Percentiles rank a stretch among this genome's conserved stretches.
phyloP scores from a whole-genome alignment of 768 basidiomycete species.

The Gloeopeniophorella convolvens region DNA sequence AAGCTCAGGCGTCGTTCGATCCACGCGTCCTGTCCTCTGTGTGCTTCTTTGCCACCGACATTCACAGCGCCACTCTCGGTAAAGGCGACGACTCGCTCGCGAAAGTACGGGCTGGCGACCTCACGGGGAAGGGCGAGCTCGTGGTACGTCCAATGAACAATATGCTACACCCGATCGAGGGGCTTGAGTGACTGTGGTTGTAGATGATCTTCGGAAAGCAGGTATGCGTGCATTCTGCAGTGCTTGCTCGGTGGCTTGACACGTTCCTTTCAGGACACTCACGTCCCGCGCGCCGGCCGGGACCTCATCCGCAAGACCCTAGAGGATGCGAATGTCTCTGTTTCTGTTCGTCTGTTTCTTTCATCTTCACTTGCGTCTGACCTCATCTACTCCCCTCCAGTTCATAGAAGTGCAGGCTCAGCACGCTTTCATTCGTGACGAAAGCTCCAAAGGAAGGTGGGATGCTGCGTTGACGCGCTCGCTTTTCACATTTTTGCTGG shows the following conservation, averaged over 20 bases:
- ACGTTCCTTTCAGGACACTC: constrained; percentile 60
- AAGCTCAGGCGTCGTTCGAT: constrained; percentile 77
- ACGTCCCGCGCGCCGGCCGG: constrained; percentile 82
- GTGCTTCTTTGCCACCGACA: constrained; percentile 94
- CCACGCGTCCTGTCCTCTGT: constrained; percentile 74
- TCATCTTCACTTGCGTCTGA: background rate
- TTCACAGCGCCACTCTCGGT: constrained; percentile 83
- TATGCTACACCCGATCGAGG: background rate
- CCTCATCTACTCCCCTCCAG: constrained; percentile 32
- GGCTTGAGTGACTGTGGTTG: constrained; percentile 2
- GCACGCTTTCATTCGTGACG: constrained; percentile 93
- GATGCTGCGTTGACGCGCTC: constrained; percentile 85
- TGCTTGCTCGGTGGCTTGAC: background rate
- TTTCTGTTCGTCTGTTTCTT: constrained; percentile 50
- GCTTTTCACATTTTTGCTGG: constrained; percentile 82
- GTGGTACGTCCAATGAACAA: constrained; percentile 46
- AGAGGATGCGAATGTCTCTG: constrained; percentile 69
- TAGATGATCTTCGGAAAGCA: constrained; percentile 97
- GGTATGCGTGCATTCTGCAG: constrained; percentile 39
- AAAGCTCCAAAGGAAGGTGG: constrained; percentile 90
- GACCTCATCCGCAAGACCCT: constrained; percentile 78
- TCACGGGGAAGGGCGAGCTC: constrained; percentile 75
- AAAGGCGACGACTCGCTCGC: constrained; percentile 77
- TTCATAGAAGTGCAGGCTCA: constrained; percentile 96
- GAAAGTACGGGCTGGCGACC: constrained; percentile 66